These are phyloP conservation scores for Evernia prunastri DNA, from an alignment of 495 filamentous ascomycete species.

Conservation along the genomic window DNA sequence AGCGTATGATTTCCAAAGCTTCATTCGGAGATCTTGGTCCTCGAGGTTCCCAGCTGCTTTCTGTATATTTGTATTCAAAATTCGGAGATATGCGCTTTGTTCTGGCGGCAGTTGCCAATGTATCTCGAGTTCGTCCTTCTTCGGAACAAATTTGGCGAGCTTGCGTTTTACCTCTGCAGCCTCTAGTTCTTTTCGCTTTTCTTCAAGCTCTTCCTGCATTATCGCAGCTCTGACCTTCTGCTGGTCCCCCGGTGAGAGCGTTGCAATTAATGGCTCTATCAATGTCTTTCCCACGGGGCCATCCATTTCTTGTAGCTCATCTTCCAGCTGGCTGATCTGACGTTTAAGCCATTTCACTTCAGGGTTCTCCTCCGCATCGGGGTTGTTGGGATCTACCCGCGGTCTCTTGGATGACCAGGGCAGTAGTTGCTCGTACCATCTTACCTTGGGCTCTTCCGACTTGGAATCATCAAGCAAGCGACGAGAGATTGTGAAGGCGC, in stretches of 20 bases:
- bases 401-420: conserved; percentile 28
- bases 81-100: conserved; percentile 23
- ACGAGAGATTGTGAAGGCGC: conserved; percentile 15
- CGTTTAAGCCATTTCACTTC: conserved; percentile 42
- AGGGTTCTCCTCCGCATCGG: conserved; percentile 48
- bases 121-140: conserved; percentile 24
- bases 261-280: conserved; percentile 30
- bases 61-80: conserved; percentile 26
- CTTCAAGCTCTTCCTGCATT: conserved; percentile 19
- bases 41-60: conserved; percentile 19
- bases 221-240: conserved; percentile 29
- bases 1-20: conserved; percentile 39
- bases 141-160: conserved; percentile 29
- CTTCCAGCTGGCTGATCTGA: conserved; percentile 45
- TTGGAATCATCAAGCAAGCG: conserved; percentile 8
- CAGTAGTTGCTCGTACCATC: conserved; percentile 28
- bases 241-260: conserved; percentile 41
- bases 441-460: conserved; percentile 17
- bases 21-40: conserved; percentile 27
- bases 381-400: conserved; percentile 46
- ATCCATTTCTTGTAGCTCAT: conserved; percentile 46
- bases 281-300: conserved; percentile 28
- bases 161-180: conserved; percentile 10
- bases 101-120: conserved; percentile 24
- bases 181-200: conserved; percentile 19